Conservation (phyloP, 139 green algal species). For the Asterochloris sp. region DNA sequence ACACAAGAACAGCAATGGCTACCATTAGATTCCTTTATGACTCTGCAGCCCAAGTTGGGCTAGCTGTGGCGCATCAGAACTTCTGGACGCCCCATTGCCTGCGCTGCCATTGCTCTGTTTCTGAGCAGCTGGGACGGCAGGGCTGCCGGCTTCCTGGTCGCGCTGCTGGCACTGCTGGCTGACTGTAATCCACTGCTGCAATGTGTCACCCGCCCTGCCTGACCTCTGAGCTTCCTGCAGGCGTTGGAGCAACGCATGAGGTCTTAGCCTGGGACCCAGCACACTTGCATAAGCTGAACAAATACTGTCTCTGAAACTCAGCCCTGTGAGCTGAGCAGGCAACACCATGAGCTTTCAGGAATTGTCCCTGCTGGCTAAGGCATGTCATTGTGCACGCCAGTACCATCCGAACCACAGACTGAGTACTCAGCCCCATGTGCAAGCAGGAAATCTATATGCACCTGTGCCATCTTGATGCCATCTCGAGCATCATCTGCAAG, state of each 20-base stretch:
- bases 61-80: too few relatives aligned
- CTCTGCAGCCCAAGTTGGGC: too few relatives aligned
- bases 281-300: not conserved
- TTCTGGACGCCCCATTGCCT: too few relatives aligned
- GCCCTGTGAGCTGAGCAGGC: not conserved
- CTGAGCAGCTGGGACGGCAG: not conserved
- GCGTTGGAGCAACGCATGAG: not conserved
- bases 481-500: slow-evolving; percentile 67
- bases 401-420: not conserved
- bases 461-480: slow-evolving; percentile 85
- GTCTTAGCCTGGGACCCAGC: not conserved
- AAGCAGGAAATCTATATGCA: slow-evolving; percentile 33
- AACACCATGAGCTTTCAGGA: not conserved
- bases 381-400: not conserved
- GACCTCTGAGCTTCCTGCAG: slow-evolving; percentile 36
- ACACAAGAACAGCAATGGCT: too few relatives aligned
- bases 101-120: too few relatives aligned
- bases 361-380: not conserved
- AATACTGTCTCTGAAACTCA: not conserved
- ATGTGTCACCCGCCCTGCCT: slow-evolving; percentile 39
- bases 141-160: not conserved
- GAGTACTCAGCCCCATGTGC: not conserved
- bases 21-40: too few relatives aligned
- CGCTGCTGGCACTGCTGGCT: slow-evolving; percentile 18
- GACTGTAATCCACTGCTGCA: slow-evolving; percentile 46